Evolutionary conservation across 1,284 basidiomycete genomes (phyloP).

Genomic region (Termitomyces sp.): DNA sequence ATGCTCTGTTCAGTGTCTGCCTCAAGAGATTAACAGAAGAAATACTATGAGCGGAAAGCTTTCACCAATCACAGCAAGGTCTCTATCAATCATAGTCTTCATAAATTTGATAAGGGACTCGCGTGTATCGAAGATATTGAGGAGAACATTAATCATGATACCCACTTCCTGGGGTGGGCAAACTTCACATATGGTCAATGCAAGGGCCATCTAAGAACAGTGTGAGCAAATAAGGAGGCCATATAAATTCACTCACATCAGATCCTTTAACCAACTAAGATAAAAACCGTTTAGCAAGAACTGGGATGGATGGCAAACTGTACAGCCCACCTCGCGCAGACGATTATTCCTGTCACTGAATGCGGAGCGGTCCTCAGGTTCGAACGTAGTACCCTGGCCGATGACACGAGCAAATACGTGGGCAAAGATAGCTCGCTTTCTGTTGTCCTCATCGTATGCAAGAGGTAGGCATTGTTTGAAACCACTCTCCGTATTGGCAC

Average conservation of each 20-base stretch:
- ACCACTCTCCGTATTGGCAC: constrained; percentile 83
- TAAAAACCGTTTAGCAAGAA: constrained; percentile 5
- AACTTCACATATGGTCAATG: constrained; percentile 81
- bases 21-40: constrained; percentile 8
- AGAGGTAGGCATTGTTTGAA: constrained; percentile 83
- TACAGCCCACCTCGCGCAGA: constrained; percentile 58
- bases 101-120: constrained; percentile 70
- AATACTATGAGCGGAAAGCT: not conserved
- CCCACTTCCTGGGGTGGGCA: constrained; percentile 78
- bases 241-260: constrained; percentile 45
- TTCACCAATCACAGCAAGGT: constrained; percentile 73
- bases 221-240: constrained; percentile 7
- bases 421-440: constrained; percentile 79
- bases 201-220: constrained; percentile 58
- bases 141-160: constrained; percentile 79
- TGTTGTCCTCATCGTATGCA: constrained; percentile 73
- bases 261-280: constrained; percentile 65
- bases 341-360: constrained; percentile 50
- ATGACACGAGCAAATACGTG: constrained; percentile 87
- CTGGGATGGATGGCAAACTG: not conserved
- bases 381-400: constrained; percentile 72
- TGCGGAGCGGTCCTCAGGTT: constrained; percentile 50
- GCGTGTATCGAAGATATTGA: constrained; percentile 82
- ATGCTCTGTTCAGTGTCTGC: constrained; percentile 74
- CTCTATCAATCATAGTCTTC: constrained; percentile 81